Base-by-base conservation (phyloP, 2,329 filamentous ascomycete genomes). In the Alternaria sp. region DNA sequence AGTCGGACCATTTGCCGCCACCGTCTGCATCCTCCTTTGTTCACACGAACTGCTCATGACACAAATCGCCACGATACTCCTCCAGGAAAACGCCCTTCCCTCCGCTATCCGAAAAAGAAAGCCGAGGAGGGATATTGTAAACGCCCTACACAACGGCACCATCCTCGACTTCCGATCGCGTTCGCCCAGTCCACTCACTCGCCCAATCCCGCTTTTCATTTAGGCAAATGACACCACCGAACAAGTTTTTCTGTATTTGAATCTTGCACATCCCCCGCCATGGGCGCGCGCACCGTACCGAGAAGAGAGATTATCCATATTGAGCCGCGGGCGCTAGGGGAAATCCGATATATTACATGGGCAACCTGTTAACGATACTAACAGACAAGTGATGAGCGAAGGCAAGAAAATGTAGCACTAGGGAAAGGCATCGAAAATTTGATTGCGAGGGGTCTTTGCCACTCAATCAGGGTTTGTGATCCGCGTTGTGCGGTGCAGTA, bases 191-290 rank as follows among this genome's bases (percentile, higher is more conserved):
- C 20, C 12, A 42, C 12, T 24, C 12, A 24, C 39, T 24, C 20
- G 20, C 39, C 43, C 22, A 26, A 53, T 41, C 42, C 9, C 36
- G 28, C 16, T 20, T 30, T 36, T 63, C 53, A 69, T 71, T 71
- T 67, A 69, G 65, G 59, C 67, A 67, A 63, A 69, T 71, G 55
- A 60, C 61, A 52, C 36, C 20, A 42, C 52, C 30, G 18, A 49
- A 42, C 38, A 59, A 36, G 49, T 38, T 52, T 26, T 26, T 52
- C 26, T 20, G 16, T 26, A 30, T 18, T 36, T 36, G 46, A 11
- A 36, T 34, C 20, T 49, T 22, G 32, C 46, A 14, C 39, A 34
- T 49, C 20, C 20, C 32, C 32, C 20, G 30, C 46, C 30, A 16
- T 38, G 46, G 30, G 32, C 46, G 18, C 46, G 18, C 32, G 46